A percentile compares a stretch with the other conserved stretches of the same genome.
phyloP scores from a whole-genome alignment of 1,284 basidiomycete species.

The Wolfiporia cocos region DNA sequence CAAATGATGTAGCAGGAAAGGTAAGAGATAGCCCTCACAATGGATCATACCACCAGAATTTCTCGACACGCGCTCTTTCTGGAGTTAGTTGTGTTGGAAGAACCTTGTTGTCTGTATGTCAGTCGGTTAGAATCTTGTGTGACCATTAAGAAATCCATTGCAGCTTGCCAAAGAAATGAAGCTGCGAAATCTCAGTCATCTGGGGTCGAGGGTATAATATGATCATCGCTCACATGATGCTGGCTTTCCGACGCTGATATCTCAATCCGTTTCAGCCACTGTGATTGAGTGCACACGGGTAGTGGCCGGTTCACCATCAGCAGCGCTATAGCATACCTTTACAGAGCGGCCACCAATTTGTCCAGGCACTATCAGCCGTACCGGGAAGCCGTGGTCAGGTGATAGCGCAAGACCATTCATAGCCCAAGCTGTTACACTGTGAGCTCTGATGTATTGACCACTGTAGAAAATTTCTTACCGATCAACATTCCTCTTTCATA shows the following conservation, averaged over 20 bases:
- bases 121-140: too few species aligned
- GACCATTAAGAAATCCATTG: too few species aligned
- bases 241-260: slow-evolving; percentile 48
- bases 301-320: too few species aligned
- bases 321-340: too few species aligned
- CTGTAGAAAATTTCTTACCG: slow-evolving; percentile 14
- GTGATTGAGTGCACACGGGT: too few species aligned
- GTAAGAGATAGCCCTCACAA: slow-evolving; percentile 34
- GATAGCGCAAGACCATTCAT: slow-evolving; percentile 57
- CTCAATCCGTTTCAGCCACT: slow-evolving; percentile 60
- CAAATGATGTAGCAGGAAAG: too few species aligned
- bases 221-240: slow-evolving; percentile 36
- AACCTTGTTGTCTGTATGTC: slow-evolving; percentile 57
- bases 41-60: slow-evolving; percentile 60
- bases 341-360: slow-evolving; percentile 58
- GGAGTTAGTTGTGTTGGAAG: slow-evolving; percentile 51
- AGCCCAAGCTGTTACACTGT: slow-evolving; percentile 36
- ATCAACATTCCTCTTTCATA: slow-evolving; percentile 52
- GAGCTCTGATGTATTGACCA: neutral
- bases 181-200: slow-evolving; percentile 3
- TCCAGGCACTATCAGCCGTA: slow-evolving; percentile 59
- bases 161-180: slow-evolving; percentile 12
- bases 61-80: slow-evolving; percentile 49
- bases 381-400: slow-evolving; percentile 64
- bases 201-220: neutral